phyloP scores from a whole-genome alignment of 495 filamentous ascomycete genomes.

The Collariella sp. region DNA sequence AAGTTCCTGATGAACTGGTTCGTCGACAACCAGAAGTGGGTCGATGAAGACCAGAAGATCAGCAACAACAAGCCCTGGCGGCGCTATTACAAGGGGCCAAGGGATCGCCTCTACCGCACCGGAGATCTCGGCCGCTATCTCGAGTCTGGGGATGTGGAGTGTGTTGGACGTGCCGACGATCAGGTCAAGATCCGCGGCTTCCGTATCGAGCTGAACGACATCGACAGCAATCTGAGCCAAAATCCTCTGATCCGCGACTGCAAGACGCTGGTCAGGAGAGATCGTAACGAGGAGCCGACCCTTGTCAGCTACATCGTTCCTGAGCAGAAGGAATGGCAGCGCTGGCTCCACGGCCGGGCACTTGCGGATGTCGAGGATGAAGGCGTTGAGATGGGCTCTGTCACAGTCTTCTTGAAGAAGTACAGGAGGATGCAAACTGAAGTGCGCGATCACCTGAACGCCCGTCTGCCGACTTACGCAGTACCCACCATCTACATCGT shows the following conservation, averaged over 20 bases:
- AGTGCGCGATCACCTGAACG: constrained; percentile 64
- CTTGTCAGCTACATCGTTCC: constrained; percentile 90
- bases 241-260: constrained; percentile 78
- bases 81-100: constrained; percentile 68
- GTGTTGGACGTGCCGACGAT: constrained; percentile 71
- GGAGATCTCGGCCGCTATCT: constrained; percentile 75
- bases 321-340: constrained; percentile 60
- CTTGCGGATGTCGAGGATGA: constrained; percentile 42
- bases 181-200: constrained; percentile 97
- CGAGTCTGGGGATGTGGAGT: constrained; percentile 64
- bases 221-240: constrained; percentile 74
- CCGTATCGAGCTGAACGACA: constrained; percentile 89
- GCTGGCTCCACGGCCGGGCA: constrained; percentile 53
- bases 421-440: constrained; percentile 62
- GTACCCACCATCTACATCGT: constrained; percentile 74
- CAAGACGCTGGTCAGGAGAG: constrained; percentile 76
- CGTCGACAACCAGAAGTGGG: constrained; percentile 65
- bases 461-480: constrained; percentile 69
- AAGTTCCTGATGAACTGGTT: constrained; percentile 94
- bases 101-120: constrained; percentile 79
- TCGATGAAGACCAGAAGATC: constrained; percentile 50
- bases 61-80: constrained; percentile 60
- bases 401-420: constrained; percentile 47
- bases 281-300: constrained; percentile 83
- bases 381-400: constrained; percentile 38